Evolutionary conservation across 225 moss, liverwort and hornwort genomes (phyloP), one percentile per base, ranked within the genome.

Genomic region (Antitrichia curtipendula): DNA sequence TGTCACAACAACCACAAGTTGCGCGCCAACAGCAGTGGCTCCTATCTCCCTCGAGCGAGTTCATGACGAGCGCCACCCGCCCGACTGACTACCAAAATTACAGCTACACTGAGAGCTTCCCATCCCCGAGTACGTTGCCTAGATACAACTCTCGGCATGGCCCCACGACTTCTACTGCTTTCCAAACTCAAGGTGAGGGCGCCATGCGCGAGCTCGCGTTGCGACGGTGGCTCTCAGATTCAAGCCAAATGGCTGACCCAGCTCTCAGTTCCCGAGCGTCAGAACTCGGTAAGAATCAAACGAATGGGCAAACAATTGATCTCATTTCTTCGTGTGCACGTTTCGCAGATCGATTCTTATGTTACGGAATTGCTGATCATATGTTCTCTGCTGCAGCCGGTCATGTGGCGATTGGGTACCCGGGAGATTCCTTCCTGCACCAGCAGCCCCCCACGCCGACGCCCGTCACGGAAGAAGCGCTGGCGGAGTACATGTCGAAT

Each of bases 151-250:
- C 83, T 43, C 69, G 74, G 9, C 71, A 76, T 31, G 87, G 53
- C 9, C 53, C 72, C 38, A 82, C 85, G 82, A 47, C 74, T 84
- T 54, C 83, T 8, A 59, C 81, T 62, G 84, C 88, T 27, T 85
- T 85, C 68, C 87, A 82, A 43, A 36, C 66, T 27, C 88, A 80
- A 43, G 59, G 41, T 50, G 88, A 76, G 31, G 87, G 75, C 36
- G 38, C 63, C 64, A 64, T 85, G 87, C 78, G 79, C 38, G 90
- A 87, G 45, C 81, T 80, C 17, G 90, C 77, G 6, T 50, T 90
- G 22, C 81, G 59, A 62, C 63, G 83, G 27, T 91, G 89, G 89
- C 81, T 91, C 54, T 77, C 87, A 22, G 91, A 93, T 52, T 60
- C 89, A 41, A 82, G 75, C 70, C 61, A 75, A 9, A 61, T 80